Percentiles rank a stretch among this genome's conserved stretches.
Conservation (phyloP, 2,329 filamentous ascomycete species). For the Neofusicoccum parvum region DNA sequence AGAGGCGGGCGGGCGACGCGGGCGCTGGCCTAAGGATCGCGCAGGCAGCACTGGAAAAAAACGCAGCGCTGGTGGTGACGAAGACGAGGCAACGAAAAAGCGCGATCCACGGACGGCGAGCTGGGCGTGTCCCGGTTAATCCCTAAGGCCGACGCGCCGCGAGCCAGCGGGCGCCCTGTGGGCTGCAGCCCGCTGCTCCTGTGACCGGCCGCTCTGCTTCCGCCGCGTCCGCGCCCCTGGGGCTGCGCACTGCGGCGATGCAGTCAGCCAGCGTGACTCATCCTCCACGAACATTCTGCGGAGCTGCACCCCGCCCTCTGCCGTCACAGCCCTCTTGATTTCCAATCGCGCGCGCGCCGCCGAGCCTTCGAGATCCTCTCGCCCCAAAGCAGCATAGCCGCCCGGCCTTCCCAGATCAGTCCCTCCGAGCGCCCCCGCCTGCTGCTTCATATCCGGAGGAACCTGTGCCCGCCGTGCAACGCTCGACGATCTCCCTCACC, state of each 20-base stretch:
- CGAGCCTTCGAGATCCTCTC: slow-evolving; percentile 3
- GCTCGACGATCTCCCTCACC: slow-evolving; percentile 58
- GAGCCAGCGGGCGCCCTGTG: background rate
- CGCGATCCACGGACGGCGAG: slow-evolving; percentile 6
- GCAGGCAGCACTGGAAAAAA: slow-evolving; percentile 13
- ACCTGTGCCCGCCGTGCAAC: slow-evolving; percentile 72
- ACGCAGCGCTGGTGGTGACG: slow-evolving; percentile 10
- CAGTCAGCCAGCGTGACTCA: slow-evolving; percentile 17
- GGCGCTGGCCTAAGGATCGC: slow-evolving; percentile 6
- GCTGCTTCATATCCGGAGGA: slow-evolving; percentile 5
- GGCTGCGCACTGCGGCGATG: slow-evolving; percentile 2
- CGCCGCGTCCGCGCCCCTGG: slow-evolving; percentile 11
- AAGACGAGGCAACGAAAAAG: slow-evolving; percentile 8
- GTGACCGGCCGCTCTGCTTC: slow-evolving; percentile 11
- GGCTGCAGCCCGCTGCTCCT: background rate
- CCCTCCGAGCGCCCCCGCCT: slow-evolving; percentile 5
- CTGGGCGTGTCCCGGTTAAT: slow-evolving; percentile 5
- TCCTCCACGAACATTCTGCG: slow-evolving; percentile 19
- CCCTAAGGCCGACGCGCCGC: slow-evolving; percentile 5
- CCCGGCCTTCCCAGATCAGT: slow-evolving; percentile 1
- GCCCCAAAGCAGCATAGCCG: background rate
- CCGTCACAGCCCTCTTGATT: slow-evolving; percentile 12
- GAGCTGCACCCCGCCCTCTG: slow-evolving; percentile 17
- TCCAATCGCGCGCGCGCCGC: slow-evolving; percentile 2
- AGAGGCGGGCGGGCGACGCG: background rate